phyloP scores from a whole-genome alignment of 2,329 filamentous ascomycete species.

The Emericellopsis atlantica region DNA sequence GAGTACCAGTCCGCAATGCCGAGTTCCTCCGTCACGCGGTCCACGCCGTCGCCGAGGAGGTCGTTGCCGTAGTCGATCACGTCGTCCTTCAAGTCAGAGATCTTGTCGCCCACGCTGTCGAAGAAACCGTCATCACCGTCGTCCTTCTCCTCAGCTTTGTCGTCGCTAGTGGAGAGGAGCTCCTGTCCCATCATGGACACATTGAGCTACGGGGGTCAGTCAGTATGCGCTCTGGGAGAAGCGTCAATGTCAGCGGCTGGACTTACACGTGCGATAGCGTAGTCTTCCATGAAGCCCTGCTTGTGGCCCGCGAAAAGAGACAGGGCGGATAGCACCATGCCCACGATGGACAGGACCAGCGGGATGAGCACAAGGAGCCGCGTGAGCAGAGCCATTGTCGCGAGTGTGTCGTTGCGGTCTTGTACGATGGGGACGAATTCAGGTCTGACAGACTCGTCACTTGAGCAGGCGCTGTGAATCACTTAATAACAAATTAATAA shows the following conservation, averaged over 20 bases:
- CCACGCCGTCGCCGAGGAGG: conserved; percentile 24
- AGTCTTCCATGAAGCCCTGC: conserved; percentile 28
- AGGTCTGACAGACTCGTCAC: too few species aligned
- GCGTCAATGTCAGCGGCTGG: neutral
- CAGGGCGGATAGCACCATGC: conserved; percentile 24
- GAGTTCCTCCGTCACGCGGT: conserved; percentile 25
- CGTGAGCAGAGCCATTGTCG: conserved; percentile 6
- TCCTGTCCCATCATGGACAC: conserved; percentile 24
- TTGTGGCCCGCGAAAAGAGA: conserved; percentile 25
- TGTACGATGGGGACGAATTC: neutral
- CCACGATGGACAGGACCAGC: conserved; percentile 21
- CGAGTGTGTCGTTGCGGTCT: neutral
- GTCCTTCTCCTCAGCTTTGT: conserved; percentile 11
- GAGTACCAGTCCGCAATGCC: conserved; percentile 39
- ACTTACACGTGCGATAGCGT: conserved; percentile 24
- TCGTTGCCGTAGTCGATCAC: conserved; percentile 24
- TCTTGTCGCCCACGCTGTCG: conserved; percentile 15
- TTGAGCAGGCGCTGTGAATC: too few species aligned
- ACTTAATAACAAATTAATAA: too few species aligned
- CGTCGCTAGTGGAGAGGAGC: conserved; percentile 10
- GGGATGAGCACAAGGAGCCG: conserved; percentile 20
- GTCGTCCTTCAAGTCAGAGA: conserved; percentile 17
- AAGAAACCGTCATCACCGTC: conserved; percentile 13
- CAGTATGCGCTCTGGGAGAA: neutral
- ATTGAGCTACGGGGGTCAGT: conserved; percentile 16